Base-by-base conservation (phyloP, 768 basidiomycete species). In the Boletus edulis region DNA sequence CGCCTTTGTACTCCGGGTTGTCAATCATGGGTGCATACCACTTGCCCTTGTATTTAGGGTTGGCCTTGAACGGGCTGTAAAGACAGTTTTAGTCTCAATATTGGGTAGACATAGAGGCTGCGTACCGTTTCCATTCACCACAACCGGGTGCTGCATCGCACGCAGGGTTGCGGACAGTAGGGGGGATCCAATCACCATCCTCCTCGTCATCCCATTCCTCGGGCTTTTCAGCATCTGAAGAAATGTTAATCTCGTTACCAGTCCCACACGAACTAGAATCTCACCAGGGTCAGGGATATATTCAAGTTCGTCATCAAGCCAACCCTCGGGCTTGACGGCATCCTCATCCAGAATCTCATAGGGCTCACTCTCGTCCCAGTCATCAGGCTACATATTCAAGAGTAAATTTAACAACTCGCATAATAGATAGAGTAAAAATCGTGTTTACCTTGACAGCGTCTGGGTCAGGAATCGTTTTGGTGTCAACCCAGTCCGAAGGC, bases 141-240 rank as follows among this genome's bases (percentile, higher is more conserved):
- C 97, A 99, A 29, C 97, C 97, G 64, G 94, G 83, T 57, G 85
- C 95, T 52, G 86, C 89, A 59, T 84, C 78, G 69, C 97, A 98
- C 69, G 85, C 89, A 59, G 96, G 91, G 82, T 99, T 99, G 55
- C 81, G 74, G 53, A 98, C 78, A 53, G 84, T 85, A 31, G 97
- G 95, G 8, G 95, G 81, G 60, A 98, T 83, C 94, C 94, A 99
- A 69, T 98, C 96, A 71, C 97, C 97, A 63, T 99, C 96, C 71
- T 98, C 97, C 69, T 98, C 97, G 64, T 98, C 96, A 66, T 97
- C 94, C 97, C 97, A 99, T 73, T 99, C 97, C 70, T 99, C 97
- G 7, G 97, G 97, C 78, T 97, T 98, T 73, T 87, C 83, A 39
- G 91, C 84, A 60, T 93, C 91, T 84, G 54, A 3, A 61, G 4